phyloP scores from a whole-genome alignment of 495 filamentous ascomycete species.

The Penicillium tannophilum region DNA sequence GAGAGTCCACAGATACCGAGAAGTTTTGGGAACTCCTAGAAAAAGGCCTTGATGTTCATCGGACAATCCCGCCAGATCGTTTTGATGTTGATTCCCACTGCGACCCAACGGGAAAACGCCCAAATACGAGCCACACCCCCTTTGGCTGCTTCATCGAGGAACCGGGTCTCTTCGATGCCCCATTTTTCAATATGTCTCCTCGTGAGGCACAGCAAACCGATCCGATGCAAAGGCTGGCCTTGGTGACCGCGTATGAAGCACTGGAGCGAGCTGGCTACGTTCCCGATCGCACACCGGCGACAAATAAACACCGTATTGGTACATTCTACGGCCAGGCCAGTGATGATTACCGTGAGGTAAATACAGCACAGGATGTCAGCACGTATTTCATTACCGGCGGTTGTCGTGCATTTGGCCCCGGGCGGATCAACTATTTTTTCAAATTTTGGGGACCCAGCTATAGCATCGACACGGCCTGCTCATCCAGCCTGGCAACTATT shows the following conservation, averaged over 20 bases:
- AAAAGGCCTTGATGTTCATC: slow-evolving; percentile 40
- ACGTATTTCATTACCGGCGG: slow-evolving; percentile 80
- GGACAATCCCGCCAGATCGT: slow-evolving; percentile 40
- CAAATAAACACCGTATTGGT: slow-evolving; percentile 58
- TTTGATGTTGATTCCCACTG: slow-evolving; percentile 47
- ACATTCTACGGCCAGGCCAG: slow-evolving; percentile 79
- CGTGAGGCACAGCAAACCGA: slow-evolving; percentile 57
- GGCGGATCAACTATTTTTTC: slow-evolving; percentile 50
- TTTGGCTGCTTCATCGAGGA: slow-evolving; percentile 39
- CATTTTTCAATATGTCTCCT: slow-evolving; percentile 36
- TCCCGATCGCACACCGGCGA: slow-evolving; percentile 7
- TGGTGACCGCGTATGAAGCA: slow-evolving; percentile 77
- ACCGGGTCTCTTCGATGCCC: slow-evolving; percentile 30
- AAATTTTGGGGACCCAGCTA: slow-evolving; percentile 69
- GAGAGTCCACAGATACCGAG: slow-evolving; percentile 31
- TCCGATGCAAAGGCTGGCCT: slow-evolving; percentile 71
- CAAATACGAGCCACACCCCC: slow-evolving; percentile 35
- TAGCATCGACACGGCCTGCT: slow-evolving; percentile 77
- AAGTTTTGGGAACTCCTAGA: slow-evolving; percentile 46
- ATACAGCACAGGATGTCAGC: slow-evolving; percentile 70
- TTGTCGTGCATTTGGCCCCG: slow-evolving; percentile 68
- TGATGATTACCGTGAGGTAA: slow-evolving; percentile 78
- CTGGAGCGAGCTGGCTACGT: slow-evolving; percentile 69
- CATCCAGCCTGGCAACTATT: slow-evolving; percentile 55
- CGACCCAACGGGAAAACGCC: slow-evolving; percentile 42